Evolutionary conservation across 140 eudicot genomes (phyloP).

Genomic region (Senecio squalidus): DNA sequence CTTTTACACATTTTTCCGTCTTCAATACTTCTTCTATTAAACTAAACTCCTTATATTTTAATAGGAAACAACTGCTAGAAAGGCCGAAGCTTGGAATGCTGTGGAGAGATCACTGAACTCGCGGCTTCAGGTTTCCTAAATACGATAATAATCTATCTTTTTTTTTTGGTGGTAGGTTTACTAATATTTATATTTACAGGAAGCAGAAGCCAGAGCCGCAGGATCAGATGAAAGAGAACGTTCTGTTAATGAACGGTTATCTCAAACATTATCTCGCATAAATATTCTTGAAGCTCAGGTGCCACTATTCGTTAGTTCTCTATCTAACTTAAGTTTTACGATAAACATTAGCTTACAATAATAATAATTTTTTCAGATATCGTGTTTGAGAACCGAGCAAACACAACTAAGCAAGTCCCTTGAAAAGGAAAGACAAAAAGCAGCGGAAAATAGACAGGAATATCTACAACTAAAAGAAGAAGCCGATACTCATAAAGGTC

Average conservation of each 20-base stretch:
- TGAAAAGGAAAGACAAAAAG: slow-evolving; percentile 91
- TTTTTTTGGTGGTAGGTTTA: background rate
- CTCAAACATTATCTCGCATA: slow-evolving; percentile 89
- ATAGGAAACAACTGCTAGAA: slow-evolving; percentile 87
- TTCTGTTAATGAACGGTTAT: slow-evolving; percentile 76
- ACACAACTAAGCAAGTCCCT: slow-evolving; percentile 79
- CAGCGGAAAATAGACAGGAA: slow-evolving; percentile 89
- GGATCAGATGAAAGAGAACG: slow-evolving; percentile 93
- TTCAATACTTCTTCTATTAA: background rate
- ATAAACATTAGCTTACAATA: slow-evolving; percentile 48
- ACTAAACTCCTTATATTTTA: background rate
- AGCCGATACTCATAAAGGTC: slow-evolving; percentile 79
- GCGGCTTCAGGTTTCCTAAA: slow-evolving; percentile 74
- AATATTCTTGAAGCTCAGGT: slow-evolving; percentile 99
- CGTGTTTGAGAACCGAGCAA: slow-evolving; percentile 94
- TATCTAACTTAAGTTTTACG: no score
- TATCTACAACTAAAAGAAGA: slow-evolving; percentile 83
- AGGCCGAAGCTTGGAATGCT: slow-evolving; percentile 92
- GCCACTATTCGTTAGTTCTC: no score
- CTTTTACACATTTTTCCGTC: background rate
- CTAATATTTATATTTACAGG: slow-evolving; percentile 39
- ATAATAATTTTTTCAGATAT: slow-evolving; percentile 46
- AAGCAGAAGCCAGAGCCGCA: slow-evolving; percentile 95
- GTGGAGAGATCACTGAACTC: slow-evolving; percentile 88
- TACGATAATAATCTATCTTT: background rate